phyloP scores from a whole-genome alignment of 441 rosid genomes.

The Erodium trifolium region DNA sequence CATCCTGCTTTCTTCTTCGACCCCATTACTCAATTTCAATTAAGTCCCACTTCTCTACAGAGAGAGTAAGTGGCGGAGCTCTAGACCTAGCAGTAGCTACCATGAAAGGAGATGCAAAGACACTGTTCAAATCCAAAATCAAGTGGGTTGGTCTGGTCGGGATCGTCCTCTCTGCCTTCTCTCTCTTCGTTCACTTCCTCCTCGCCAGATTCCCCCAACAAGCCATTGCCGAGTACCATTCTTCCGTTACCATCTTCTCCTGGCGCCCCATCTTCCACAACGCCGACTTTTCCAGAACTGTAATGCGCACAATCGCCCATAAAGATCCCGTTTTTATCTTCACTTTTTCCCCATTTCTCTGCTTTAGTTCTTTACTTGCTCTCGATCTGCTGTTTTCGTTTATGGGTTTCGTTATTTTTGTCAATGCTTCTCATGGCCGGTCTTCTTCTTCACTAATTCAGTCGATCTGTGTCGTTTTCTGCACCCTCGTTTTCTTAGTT shows the following conservation, averaged over 20 bases:
- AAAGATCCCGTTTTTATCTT: background rate
- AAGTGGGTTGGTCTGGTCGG: conserved; percentile 87
- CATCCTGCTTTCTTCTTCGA: background rate
- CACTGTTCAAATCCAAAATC: conserved; percentile 62
- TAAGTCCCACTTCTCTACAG: background rate
- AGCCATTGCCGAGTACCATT: conserved; percentile 56
- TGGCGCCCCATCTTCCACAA: conserved; percentile 91
- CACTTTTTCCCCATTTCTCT: background rate
- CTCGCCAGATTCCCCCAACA: conserved; percentile 76
- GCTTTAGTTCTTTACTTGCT: background rate
- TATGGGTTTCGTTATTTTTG: conserved; percentile 7
- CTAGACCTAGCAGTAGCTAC: background rate
- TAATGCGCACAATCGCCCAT: conserved; percentile 20
- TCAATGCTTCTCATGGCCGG: background rate
- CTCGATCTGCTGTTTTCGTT: conserved; percentile 2
- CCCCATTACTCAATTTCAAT: background rate
- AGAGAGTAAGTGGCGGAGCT: too few species aligned
- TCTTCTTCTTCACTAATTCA: background rate
- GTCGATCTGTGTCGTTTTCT: background rate
- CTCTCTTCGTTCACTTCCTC: conserved; percentile 68
- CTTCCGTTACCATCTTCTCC: conserved; percentile 82
- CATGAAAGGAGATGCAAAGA: conserved; percentile 78
- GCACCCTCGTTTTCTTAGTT: too few species aligned
- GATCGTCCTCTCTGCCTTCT: conserved; percentile 61
- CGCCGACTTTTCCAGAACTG: conserved; percentile 37